Evolutionary conservation across 257 asterid genomes (phyloP).

Genomic region (Eucommia ulmoides): DNA sequence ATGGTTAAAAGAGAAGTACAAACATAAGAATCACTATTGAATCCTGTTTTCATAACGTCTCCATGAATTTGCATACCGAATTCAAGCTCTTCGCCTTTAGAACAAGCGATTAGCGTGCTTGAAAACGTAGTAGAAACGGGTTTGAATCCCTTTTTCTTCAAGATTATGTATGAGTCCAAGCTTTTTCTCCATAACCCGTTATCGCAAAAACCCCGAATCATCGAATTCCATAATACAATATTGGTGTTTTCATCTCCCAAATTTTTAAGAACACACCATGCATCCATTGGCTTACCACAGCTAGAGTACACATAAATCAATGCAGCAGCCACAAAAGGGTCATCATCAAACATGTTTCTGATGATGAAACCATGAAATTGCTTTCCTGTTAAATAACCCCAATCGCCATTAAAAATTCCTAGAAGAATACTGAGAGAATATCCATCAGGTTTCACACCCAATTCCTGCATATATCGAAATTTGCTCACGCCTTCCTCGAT

Average conservation of each 20-base stretch:
- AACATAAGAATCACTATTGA: constrained; percentile 50
- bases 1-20: constrained; percentile 62
- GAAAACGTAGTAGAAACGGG: constrained; percentile 53
- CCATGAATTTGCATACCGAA: constrained; percentile 59
- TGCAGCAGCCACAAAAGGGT: constrained; percentile 54
- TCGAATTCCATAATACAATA: constrained; percentile 58
- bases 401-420: constrained; percentile 22
- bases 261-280: constrained; percentile 50
- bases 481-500: constrained; percentile 29
- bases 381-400: constrained; percentile 25
- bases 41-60: constrained; percentile 55
- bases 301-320: constrained; percentile 56
- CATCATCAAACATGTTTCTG: constrained; percentile 35
- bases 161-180: constrained; percentile 33
- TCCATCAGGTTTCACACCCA: constrained; percentile 56
- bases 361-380: constrained; percentile 56
- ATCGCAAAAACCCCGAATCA: constrained; percentile 56
- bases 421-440: constrained; percentile 71
- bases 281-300: constrained; percentile 34
- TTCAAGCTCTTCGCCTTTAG: constrained; percentile 32
- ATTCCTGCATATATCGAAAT: constrained; percentile 45
- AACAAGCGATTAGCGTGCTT: constrained; percentile 47
- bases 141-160: constrained; percentile 33
- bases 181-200: constrained; percentile 52
- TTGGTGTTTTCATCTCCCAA: constrained; percentile 23